These are phyloP conservation scores for Amaranthus cruentus DNA, from an alignment of 148 eudicot species.

Conservation along the genomic window DNA sequence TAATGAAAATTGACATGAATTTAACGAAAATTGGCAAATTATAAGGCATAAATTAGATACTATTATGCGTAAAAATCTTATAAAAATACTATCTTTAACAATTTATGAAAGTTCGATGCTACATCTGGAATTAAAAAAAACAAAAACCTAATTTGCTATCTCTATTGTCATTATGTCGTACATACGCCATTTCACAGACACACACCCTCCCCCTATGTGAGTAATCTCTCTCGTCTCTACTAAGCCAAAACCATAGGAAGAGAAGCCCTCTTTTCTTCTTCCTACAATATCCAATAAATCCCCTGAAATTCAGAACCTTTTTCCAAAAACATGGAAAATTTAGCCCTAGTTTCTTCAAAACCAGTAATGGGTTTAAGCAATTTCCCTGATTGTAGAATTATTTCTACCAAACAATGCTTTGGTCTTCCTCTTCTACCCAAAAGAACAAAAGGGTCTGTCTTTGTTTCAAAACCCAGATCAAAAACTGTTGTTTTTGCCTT, in stretches of 20 bases:
- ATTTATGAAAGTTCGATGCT: no score
- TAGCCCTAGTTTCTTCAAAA: constrained; percentile 37
- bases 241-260: background rate
- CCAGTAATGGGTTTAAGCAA: constrained; percentile 27
- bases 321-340: constrained; percentile 32
- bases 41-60: no score
- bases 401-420: constrained; percentile 22
- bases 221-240: background rate
- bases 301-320: background rate
- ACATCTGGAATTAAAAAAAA: background rate
- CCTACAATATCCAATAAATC: background rate
- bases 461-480: constrained; percentile 27
- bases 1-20: no score
- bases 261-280: background rate
- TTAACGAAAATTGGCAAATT: no score
- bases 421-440: constrained; percentile 23
- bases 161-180: background rate
- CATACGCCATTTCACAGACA: background rate
- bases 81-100: no score
- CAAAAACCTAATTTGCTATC: background rate
- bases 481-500: constrained; percentile 19
- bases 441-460: constrained; percentile 14
- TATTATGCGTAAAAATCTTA: no score
- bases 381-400: constrained; percentile 21
- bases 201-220: background rate